Percentiles rank a stretch among this genome's conserved stretches.
These are phyloP conservation scores for Tolypocladium ovalisporum DNA, from an alignment of 2,329 filamentous ascomycete genomes.

Conservation along the genomic window DNA sequence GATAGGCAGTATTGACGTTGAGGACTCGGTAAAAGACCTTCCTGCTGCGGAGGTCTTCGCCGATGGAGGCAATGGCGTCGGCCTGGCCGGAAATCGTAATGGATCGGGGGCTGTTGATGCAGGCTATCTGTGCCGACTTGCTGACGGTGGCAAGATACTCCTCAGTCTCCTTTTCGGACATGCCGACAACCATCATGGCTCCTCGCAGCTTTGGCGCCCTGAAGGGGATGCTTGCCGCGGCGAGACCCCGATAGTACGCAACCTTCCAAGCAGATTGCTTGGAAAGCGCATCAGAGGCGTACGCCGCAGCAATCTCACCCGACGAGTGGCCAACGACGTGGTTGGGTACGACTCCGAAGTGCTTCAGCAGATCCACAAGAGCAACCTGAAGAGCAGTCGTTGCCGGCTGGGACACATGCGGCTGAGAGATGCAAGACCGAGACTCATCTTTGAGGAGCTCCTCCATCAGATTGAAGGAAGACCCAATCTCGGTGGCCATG, in stretches of 20 bases:
- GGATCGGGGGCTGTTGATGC: conserved; percentile 31
- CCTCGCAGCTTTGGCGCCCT: conserved; percentile 19
- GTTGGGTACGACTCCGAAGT: conserved; percentile 19
- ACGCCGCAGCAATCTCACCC: conserved; percentile 35
- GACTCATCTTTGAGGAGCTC: conserved; percentile 20
- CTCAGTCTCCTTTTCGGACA: conserved; percentile 16
- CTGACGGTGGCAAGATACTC: conserved; percentile 12
- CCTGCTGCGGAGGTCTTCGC: conserved; percentile 17
- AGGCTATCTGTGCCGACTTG: conserved; percentile 24
- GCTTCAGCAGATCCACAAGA: conserved; percentile 26
- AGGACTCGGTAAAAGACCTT: conserved; percentile 24
- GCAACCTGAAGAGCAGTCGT: conserved; percentile 32
- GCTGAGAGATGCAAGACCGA: conserved; percentile 18
- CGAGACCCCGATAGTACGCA: conserved; percentile 29
- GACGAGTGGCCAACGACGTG: conserved; percentile 34
- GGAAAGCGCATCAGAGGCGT: conserved; percentile 24
- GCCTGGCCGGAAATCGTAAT: conserved; percentile 31
- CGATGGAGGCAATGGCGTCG: conserved; percentile 18
- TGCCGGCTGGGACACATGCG: conserved; percentile 28
- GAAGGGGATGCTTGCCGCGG: conserved; percentile 16
- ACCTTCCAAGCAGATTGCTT: conserved; percentile 27
- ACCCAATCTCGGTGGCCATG: conserved; percentile 16
- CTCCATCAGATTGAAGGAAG: conserved; percentile 21
- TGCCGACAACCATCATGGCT: conserved; percentile 30
- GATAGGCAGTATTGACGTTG: conserved; percentile 29